Evolutionary conservation across 2,329 filamentous ascomycete species (phyloP).

Genomic region (Cryphonectria nitschkei): DNA sequence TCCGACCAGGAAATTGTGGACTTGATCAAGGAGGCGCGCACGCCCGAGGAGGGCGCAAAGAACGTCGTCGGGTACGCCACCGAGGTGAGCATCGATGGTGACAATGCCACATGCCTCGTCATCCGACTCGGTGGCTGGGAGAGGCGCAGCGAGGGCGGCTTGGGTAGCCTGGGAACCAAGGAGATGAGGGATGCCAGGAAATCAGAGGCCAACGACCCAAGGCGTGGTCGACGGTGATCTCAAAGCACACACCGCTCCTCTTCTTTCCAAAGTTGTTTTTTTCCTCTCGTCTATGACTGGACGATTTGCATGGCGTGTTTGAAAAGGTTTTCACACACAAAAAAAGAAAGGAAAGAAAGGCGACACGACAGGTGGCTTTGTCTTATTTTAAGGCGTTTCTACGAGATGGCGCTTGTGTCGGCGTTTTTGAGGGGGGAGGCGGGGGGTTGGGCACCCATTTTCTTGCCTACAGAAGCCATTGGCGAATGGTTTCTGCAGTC

Average conservation of each 20-base stretch:
- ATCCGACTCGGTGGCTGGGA: constrained; percentile 72
- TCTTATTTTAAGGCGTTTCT: background rate
- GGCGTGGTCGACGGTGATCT: constrained; percentile 62
- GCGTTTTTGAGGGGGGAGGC: background rate
- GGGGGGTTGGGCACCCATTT: background rate
- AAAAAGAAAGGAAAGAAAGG: background rate
- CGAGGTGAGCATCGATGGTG: constrained; percentile 72
- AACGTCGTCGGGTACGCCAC: constrained; percentile 86
- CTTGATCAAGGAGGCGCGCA: constrained; percentile 89
- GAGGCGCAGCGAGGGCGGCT: constrained; percentile 77
- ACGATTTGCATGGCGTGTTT: background rate
- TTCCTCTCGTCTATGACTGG: background rate
- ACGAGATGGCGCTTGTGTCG: background rate
- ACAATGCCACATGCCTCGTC: constrained; percentile 72
- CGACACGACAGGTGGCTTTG: background rate
- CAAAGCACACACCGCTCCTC: background rate
- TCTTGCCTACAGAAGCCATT: background rate
- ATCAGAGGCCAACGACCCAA: constrained; percentile 80
- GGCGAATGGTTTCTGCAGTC: constrained; percentile 4
- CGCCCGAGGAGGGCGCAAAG: constrained; percentile 81
- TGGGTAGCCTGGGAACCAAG: constrained; percentile 88
- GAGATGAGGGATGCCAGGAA: constrained; percentile 85
- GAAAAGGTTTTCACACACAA: no score
- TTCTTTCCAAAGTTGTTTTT: background rate
- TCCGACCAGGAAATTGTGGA: constrained; percentile 96